Conservation (phyloP, 768 basidiomycete species). For the Mycena polygramma region DNA sequence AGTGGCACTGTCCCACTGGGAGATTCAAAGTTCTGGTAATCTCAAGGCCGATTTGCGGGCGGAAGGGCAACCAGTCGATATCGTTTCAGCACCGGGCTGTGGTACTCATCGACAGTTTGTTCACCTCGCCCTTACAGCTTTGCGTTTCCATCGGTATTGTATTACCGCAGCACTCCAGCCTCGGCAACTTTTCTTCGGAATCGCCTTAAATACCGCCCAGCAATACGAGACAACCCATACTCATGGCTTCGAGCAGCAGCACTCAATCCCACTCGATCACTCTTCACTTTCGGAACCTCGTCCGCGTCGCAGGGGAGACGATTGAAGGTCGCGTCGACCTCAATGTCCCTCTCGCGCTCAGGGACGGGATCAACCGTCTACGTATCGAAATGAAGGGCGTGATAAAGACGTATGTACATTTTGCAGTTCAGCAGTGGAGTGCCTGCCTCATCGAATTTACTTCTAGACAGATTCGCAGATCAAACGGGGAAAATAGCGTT, state of each 20-base stretch:
- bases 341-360: slow-evolving; percentile 1
- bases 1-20: too few relatives aligned
- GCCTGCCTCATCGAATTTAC: too few relatives aligned
- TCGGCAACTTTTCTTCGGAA: not conserved
- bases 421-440: not conserved
- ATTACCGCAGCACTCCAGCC: not conserved
- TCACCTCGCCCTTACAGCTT: too few relatives aligned
- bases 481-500: not conserved
- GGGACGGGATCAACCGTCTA: slow-evolving; percentile 9
- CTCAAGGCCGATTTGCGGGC: too few relatives aligned
- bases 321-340: slow-evolving; percentile 9
- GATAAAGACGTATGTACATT: slow-evolving; percentile 5
- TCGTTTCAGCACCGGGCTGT: too few relatives aligned
- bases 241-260: not conserved
- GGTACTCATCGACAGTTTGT: too few relatives aligned
- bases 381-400: slow-evolving; percentile 9
- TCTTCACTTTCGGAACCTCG: slow-evolving; percentile 5
- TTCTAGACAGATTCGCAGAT: not conserved
- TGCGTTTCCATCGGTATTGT: not conserved
- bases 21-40: too few relatives aligned
- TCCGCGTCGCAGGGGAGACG: slow-evolving; percentile 19
- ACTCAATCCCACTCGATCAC: not conserved
- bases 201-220: not conserved
- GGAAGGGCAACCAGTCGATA: too few relatives aligned
- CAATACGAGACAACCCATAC: not conserved